phyloP scores from a whole-genome alignment of 306 rosid genomes.

The Rubus idaeus region DNA sequence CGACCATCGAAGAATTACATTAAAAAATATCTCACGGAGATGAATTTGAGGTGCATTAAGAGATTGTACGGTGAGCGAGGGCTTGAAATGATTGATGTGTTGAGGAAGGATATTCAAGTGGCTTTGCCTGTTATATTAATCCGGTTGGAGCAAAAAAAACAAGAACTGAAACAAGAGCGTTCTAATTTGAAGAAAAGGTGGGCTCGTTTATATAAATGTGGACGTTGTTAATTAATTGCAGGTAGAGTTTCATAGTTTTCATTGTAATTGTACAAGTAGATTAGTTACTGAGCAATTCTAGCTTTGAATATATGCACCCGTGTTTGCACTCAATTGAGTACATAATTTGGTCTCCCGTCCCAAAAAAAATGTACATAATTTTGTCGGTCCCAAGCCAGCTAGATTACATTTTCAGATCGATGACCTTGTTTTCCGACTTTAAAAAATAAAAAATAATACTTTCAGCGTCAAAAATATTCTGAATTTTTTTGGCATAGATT shows the following conservation, averaged over 20 bases:
- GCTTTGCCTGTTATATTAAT: constrained; percentile 82
- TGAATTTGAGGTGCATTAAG: constrained; percentile 77
- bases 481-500: too few relatives aligned
- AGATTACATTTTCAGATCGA: too few relatives aligned
- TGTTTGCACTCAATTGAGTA: not conserved
- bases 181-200: constrained; percentile 78
- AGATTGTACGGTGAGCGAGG: constrained; percentile 86
- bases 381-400: too few relatives aligned
- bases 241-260: not conserved
- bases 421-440: too few relatives aligned
- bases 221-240: not conserved
- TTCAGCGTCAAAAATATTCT: too few relatives aligned
- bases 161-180: constrained; percentile 67
- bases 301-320: not conserved
- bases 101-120: constrained; percentile 65
- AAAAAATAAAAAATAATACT: too few relatives aligned
- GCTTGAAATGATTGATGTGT: constrained; percentile 78
- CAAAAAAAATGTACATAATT: too few relatives aligned
- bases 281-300: not conserved
- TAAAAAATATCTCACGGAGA: constrained; percentile 77
- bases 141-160: constrained; percentile 82
- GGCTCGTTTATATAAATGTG: constrained; percentile 48
- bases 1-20: constrained; percentile 38
- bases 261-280: not conserved
- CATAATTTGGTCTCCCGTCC: too few relatives aligned